Percentiles rank a stretch among this genome's conserved stretches.
These are phyloP conservation scores for Aspergillus ruber DNA, from an alignment of 2,329 filamentous ascomycete genomes.

Conservation along the genomic window DNA sequence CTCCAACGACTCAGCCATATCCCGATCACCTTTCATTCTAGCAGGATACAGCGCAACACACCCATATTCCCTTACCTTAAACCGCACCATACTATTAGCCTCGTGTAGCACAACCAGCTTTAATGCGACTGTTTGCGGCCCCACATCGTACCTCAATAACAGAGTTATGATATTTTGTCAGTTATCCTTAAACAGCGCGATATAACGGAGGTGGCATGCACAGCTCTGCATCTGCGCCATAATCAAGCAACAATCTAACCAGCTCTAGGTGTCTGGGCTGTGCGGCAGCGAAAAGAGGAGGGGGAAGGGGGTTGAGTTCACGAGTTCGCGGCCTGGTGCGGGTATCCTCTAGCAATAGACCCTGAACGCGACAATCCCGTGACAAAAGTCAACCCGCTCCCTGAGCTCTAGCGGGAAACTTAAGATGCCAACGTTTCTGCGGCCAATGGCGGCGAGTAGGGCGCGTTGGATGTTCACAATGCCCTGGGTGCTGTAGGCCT, in stretches of 20 bases:
- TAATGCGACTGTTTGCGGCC: not conserved
- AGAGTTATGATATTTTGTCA: not conserved
- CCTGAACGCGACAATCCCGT: not conserved
- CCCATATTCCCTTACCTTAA: not conserved
- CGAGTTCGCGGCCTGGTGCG: not conserved
- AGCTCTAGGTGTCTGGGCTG: not conserved
- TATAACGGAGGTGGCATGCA: not conserved
- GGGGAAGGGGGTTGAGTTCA: not conserved
- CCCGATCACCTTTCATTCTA: not conserved
- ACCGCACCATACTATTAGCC: not conserved
- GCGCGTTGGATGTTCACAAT: no score
- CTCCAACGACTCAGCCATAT: not conserved
- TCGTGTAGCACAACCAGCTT: not conserved
- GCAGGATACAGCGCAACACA: not conserved
- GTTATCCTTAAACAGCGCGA: not conserved
- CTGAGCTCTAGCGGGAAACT: no score
- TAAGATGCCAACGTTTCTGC: no score
- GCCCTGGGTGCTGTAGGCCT: no score
- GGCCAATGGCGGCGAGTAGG: no score
- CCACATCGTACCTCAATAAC: not conserved
- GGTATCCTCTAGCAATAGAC: no score
- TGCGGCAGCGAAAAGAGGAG: not conserved
- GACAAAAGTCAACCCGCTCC: not conserved
- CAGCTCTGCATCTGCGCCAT: not conserved
- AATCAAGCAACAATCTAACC: not conserved